These are phyloP conservation scores for Gossypium australe DNA, from an alignment of 345 rosid species.

Conservation along the genomic window DNA sequence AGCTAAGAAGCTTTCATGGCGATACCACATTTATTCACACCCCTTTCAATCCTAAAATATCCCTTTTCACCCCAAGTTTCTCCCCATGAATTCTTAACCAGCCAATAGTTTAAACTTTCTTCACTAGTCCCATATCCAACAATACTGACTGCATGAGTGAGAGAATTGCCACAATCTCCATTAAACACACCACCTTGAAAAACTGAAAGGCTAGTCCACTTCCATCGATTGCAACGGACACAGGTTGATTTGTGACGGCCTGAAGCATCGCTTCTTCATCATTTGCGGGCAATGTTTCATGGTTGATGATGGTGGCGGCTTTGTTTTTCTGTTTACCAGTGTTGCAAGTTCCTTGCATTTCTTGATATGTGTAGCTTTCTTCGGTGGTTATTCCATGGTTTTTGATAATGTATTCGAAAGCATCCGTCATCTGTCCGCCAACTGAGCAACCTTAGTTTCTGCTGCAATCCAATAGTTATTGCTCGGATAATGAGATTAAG, in stretches of 20 bases:
- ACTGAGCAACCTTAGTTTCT: conserved; percentile 21
- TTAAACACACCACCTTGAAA: too few species aligned
- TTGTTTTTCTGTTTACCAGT: neutral
- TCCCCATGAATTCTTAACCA: too few species aligned
- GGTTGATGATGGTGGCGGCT: conserved; percentile 26
- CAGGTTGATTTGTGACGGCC: conserved; percentile 59
- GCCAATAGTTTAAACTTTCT: too few species aligned
- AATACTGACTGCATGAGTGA: too few species aligned
- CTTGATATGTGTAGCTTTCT: conserved; percentile 35
- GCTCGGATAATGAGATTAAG: neutral
- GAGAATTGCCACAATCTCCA: too few species aligned
- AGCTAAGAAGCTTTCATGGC: too few species aligned
- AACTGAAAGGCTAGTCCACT: too few species aligned
- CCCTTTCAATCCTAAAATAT: too few species aligned
- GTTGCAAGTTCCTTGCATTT: conserved; percentile 31
- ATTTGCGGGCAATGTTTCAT: conserved; percentile 30
- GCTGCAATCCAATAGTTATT: neutral
- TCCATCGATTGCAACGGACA: conserved; percentile 23
- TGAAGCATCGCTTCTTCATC: conserved; percentile 42
- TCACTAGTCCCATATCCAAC: too few species aligned
- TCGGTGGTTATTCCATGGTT: conserved; percentile 47
- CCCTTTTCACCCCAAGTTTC: too few species aligned
- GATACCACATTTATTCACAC: too few species aligned
- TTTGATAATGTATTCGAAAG: conserved; percentile 25
- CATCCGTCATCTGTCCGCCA: conserved; percentile 50